phyloP scores from a whole-genome alignment of 441 rosid genomes.

The Pelargonium australe region DNA sequence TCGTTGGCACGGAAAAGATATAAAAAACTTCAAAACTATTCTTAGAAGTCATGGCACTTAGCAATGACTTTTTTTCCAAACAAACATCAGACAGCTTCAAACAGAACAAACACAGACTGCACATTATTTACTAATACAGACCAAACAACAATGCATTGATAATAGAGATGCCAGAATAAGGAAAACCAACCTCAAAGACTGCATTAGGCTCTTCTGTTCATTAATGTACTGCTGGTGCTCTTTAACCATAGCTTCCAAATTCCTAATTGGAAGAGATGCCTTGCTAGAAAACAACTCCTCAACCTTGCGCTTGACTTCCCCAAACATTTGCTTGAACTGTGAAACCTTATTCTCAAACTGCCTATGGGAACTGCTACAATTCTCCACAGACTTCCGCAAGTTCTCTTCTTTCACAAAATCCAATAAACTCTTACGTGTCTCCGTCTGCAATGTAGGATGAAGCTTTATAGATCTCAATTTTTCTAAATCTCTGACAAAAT shows the following conservation, averaged over 20 bases:
- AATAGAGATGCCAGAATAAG: neutral
- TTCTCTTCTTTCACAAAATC: conserved; percentile 90
- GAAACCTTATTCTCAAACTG: conserved; percentile 91
- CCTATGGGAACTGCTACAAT: conserved; percentile 60
- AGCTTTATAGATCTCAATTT: conserved; percentile 71
- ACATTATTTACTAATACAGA: neutral
- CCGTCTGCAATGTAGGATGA: conserved; percentile 70
- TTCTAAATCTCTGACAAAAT: conserved; percentile 68
- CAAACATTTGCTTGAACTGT: conserved; percentile 75
- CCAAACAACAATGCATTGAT: neutral
- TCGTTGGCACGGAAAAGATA: neutral
- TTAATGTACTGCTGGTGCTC: conserved; percentile 58
- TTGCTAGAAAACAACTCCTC: conserved; percentile 65
- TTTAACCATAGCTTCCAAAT: conserved; percentile 53
- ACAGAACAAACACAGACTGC: neutral
- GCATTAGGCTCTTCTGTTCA: conserved; percentile 92
- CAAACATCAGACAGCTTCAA: neutral
- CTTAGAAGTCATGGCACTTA: neutral
- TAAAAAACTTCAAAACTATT: neutral
- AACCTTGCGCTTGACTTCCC: conserved; percentile 59
- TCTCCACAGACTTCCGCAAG: conserved; percentile 65
- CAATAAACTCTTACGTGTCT: conserved; percentile 47
- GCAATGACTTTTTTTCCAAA: neutral
- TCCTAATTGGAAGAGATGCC: conserved; percentile 45
- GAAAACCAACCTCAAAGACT: conserved; percentile 78